Evolutionary conservation across 1,139 yeast species (phyloP).

Genomic region (Komagataea norvegica): DNA sequence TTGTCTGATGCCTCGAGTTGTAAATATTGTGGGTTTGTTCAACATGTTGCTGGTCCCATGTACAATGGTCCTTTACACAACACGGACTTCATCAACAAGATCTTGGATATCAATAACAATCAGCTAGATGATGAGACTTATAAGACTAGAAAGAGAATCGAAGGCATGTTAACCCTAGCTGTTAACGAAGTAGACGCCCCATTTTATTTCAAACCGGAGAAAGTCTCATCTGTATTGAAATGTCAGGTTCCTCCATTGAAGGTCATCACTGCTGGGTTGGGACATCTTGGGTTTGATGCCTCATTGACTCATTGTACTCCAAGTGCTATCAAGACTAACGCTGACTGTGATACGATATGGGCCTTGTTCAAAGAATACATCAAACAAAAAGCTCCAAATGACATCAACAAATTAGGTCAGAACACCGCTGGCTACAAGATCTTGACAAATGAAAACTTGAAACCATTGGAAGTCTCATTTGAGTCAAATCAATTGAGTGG

Average conservation of each 20-base stretch:
- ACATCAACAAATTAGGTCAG: slow-evolving; percentile 39
- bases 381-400: slow-evolving; percentile 38
- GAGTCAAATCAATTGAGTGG: slow-evolving; percentile 54
- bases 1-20: slow-evolving; percentile 51
- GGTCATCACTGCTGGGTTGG: slow-evolving; percentile 70
- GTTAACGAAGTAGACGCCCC: slow-evolving; percentile 64
- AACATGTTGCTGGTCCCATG: slow-evolving; percentile 94
- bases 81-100: slow-evolving; percentile 55
- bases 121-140: slow-evolving; percentile 49
- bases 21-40: slow-evolving; percentile 60
- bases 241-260: slow-evolving; percentile 81
- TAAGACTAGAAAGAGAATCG: slow-evolving; percentile 77
- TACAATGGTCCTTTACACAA: slow-evolving; percentile 82
- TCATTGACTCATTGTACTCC: slow-evolving; percentile 88
- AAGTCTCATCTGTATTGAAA: slow-evolving; percentile 68
- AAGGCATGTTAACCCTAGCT: slow-evolving; percentile 90
- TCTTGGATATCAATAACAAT: slow-evolving; percentile 50
- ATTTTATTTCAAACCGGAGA: slow-evolving; percentile 79
- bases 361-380: slow-evolving; percentile 68
- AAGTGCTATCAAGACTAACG: slow-evolving; percentile 83
- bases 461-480: slow-evolving; percentile 39
- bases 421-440: slow-evolving; percentile 66
- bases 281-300: slow-evolving; percentile 75
- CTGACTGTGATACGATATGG: slow-evolving; percentile 79
- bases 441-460: slow-evolving; percentile 35